Percentiles rank a stretch among this genome's conserved stretches.
Conservation (phyloP, 1,284 basidiomycete species). For the Cryptococcus sp. region DNA sequence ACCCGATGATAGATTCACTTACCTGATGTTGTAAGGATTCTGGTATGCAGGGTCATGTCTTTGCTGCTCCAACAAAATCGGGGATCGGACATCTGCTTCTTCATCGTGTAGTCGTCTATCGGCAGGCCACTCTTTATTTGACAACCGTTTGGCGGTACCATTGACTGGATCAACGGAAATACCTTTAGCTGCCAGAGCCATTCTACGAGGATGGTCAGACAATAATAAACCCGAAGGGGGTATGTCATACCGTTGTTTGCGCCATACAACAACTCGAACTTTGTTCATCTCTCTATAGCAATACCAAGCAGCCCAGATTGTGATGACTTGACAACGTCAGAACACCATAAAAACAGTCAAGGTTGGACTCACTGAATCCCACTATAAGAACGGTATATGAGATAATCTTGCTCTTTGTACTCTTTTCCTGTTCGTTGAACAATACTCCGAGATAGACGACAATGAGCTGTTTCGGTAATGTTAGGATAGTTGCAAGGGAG, state of each 20-base stretch:
- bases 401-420: slow-evolving; percentile 43
- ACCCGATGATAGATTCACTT: background rate
- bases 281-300: slow-evolving; percentile 70
- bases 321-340: slow-evolving; percentile 54
- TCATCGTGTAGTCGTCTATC: background rate
- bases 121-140: background rate
- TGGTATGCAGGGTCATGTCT: background rate
- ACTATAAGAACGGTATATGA: slow-evolving; percentile 60
- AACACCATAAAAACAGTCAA: background rate
- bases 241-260: slow-evolving; percentile 59
- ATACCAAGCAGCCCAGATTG: slow-evolving; percentile 75
- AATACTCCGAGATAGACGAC: slow-evolving; percentile 70
- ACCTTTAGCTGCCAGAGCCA: slow-evolving; percentile 7
- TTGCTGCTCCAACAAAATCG: slow-evolving; percentile 5
- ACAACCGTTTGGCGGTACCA: background rate
- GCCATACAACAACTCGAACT: slow-evolving; percentile 67
- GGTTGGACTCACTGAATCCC: slow-evolving; percentile 48
- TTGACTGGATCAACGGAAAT: slow-evolving; percentile 5
- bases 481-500: slow-evolving; percentile 64
- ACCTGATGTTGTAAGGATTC: slow-evolving; percentile 12
- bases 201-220: background rate
- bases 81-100: slow-evolving; percentile 7
- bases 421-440: slow-evolving; percentile 36
- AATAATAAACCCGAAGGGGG: background rate
- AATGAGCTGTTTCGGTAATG: slow-evolving; percentile 60